These are phyloP conservation scores for Wickerhamiella alocasiicola DNA, from an alignment of 805 yeast species.

Conservation along the genomic window DNA sequence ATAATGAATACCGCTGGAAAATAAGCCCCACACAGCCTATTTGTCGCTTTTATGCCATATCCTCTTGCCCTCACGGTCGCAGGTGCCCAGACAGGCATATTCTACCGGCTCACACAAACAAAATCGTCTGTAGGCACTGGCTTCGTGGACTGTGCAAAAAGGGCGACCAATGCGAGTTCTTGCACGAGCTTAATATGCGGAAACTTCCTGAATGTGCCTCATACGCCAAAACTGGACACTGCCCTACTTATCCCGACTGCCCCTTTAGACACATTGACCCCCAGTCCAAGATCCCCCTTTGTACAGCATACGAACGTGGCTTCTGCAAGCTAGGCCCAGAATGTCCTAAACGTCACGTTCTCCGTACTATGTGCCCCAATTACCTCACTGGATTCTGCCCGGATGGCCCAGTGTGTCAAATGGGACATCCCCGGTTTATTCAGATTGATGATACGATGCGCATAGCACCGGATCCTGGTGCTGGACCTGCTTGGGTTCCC, in stretches of 20 bases:
- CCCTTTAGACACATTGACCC: constrained; percentile 88
- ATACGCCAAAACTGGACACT: constrained; percentile 53
- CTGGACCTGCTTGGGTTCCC: constrained; percentile 2
- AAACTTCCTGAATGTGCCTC: constrained; percentile 96
- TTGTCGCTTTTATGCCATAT: constrained; percentile 59
- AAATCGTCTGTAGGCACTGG: constrained; percentile 97
- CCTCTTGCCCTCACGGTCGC: constrained; percentile 76
- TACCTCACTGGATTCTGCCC: constrained; percentile 91
- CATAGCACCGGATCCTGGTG: constrained; percentile 23
- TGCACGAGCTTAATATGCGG: constrained; percentile 86
- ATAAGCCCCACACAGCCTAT: constrained; percentile 82
- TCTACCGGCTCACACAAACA: constrained; percentile 48
- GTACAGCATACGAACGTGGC: constrained; percentile 72
- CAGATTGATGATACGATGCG: constrained; percentile 30
- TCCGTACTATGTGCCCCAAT: constrained; percentile 62
- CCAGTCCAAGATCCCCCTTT: constrained; percentile 72
- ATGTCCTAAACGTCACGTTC: constrained; percentile 69
- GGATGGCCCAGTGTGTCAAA: constrained; percentile 62
- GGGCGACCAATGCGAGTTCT: constrained; percentile 89
- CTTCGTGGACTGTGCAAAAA: constrained; percentile 92
- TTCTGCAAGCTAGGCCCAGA: constrained; percentile 87
- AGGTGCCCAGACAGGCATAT: constrained; percentile 81
- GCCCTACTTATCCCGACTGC: constrained; percentile 91
- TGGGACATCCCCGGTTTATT: constrained; percentile 68
- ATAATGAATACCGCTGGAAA: constrained; percentile 69